Base-by-base conservation (phyloP, 306 rosid genomes). In the Acacia confusa region DNA sequence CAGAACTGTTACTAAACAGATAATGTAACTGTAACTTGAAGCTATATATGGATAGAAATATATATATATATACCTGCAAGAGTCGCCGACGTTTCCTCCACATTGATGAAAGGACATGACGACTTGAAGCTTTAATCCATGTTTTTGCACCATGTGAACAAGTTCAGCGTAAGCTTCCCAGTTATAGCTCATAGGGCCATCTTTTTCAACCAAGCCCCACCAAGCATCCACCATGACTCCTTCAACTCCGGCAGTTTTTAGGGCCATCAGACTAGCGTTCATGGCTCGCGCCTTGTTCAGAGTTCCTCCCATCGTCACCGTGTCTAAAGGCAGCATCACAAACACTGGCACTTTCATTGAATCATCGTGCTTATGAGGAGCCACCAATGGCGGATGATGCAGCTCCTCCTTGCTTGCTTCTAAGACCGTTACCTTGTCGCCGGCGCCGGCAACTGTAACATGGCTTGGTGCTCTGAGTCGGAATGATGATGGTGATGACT, bases 21-120 rank as follows among this genome's bases (percentile, higher is more conserved):
- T 16, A 41, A 68, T 9, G 0, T 2, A 7, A 20, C 22, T 11
- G 15, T n/a, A 36, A 44, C 73, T 38, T n/a, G 19, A 67, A 67
- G 40, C 68, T 27, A 10, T 22, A n/a, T 57, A n/a, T 57, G 60
- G 40, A 6, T 36, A 36, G 40, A 36, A 2, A 57, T 25, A 1
- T 2, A 25, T 25, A 1, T 22, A 5, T 6, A 8, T 6, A 25
- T 87, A 93, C 99, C 94, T 89, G 98, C 97, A 96, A 20, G 94
- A 85, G 84, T 96, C 99, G 84, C 99, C 99, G 58, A 96, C 99
- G 85, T 96, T 96, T 72, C 98, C 99, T 74, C 99, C 99, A 81
- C 99, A 93, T 88, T 96, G 97, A 85, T 93, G 99, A 81, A 96
- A 96, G 70, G 98, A 93, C 99, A 96, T 93, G 24, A 91, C 99